Percentiles rank a stretch among this genome's conserved stretches.
These are phyloP conservation scores for Helicostylum pulchrum DNA, from an alignment of 192 early-diverging fungal species.

Conservation along the genomic window DNA sequence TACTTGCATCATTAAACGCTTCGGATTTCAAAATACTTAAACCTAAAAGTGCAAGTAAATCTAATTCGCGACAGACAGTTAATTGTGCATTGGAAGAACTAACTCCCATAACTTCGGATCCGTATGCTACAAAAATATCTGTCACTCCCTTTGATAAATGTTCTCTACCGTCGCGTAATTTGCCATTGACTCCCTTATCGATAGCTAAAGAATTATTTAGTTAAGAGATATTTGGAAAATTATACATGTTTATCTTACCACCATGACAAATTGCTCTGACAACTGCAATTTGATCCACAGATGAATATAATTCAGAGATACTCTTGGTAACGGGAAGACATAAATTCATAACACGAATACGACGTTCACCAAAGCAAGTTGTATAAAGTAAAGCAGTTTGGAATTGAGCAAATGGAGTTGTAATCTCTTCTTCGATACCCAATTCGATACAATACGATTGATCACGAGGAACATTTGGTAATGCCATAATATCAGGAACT, in stretches of 20 bases:
- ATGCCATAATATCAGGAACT: constrained; percentile 59
- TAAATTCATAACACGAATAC: constrained; percentile 64
- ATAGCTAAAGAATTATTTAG: constrained; percentile 44
- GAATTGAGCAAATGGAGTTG: constrained; percentile 53
- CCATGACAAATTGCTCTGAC: constrained; percentile 42
- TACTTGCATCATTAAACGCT: constrained; percentile 15
- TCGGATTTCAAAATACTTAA: constrained; percentile 73
- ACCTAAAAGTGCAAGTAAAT: constrained; percentile 68
- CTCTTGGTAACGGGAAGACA: constrained; percentile 58
- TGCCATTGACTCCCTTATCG: constrained; percentile 70
- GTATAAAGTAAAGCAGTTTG: constrained; percentile 70
- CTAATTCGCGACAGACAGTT: constrained; percentile 67
- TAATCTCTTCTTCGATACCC: constrained; percentile 55
- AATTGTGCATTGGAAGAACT: constrained; percentile 64
- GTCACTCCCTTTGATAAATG: constrained; percentile 61
- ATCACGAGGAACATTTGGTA: constrained; percentile 69
- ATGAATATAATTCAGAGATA: constrained; percentile 50
- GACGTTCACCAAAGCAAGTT: constrained; percentile 62
- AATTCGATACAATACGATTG: constrained; percentile 63
- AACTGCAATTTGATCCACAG: constrained; percentile 57
- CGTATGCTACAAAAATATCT: constrained; percentile 74
- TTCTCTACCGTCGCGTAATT: constrained; percentile 79
- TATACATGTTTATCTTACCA: constrained; percentile 9
- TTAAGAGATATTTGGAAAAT: neutral
- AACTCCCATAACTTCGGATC: constrained; percentile 58